Base-by-base conservation (phyloP, 1,139 yeast species). In the Sugiyamaella neomexicana region DNA sequence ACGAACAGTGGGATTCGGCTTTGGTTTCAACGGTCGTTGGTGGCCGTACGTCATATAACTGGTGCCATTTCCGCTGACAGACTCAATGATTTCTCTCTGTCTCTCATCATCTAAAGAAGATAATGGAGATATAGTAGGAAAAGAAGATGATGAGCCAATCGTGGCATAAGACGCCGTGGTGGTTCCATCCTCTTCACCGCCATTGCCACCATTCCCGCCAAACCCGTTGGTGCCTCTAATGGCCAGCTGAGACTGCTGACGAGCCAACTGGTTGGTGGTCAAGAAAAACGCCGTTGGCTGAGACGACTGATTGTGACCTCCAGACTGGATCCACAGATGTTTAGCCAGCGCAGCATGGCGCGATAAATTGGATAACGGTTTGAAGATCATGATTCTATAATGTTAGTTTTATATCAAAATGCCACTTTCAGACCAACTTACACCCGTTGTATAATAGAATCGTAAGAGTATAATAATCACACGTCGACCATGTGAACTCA, bases 201-300 rank as follows among this genome's bases (percentile, higher is more conserved):
- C 47, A 37, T 56, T 57, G 23, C 27, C 50, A 38, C 55, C 60
- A 47, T 44, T 54, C 31, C 41, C 45, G 39, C 57, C 61, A 49
- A 54, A 60, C 15, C 54, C 58, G 39, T 53, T 55, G 27, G 57
- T 51, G 43, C 46, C 49, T 27, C 69, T 61, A 31, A 58, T 57
- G 17, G 66, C 67, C 23, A 72, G 63, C 61, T 71, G 75, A 7
- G 68, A 64, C 60, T 73, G 75, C 56, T 72, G 75, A 23, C 75
- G 65, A 32, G 69, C 68, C 46, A 72, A 67, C 57, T 72, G 75
- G 47, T 67, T 70, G 3, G 76, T 73, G 13, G 76, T 67, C 40
- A 72, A 69, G 54, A 73, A 74, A 57, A 74, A 73, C 10, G 71
- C 68, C 29, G 72, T 69, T 51, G 69, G 71, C 53, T 66, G 67